Conservation (phyloP, 257 asterid species). For the Solanum etuberosum region DNA sequence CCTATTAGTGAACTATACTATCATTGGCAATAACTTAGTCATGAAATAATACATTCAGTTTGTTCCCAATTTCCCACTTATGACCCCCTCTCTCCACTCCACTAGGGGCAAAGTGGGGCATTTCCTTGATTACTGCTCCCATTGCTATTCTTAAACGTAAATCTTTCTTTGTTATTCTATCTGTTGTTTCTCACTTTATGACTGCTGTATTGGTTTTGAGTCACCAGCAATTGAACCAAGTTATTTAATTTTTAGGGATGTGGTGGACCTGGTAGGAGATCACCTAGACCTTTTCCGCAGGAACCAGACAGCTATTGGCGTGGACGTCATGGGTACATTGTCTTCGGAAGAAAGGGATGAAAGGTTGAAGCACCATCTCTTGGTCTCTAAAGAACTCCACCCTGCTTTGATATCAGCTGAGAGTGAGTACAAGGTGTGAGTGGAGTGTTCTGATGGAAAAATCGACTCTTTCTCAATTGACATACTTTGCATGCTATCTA, state of each 20-base stretch:
- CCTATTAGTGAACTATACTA: not conserved
- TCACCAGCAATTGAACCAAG: conserved; percentile 3
- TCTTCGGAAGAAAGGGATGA: conserved; percentile 99
- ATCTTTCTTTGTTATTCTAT: not conserved
- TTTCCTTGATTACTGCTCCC: not conserved
- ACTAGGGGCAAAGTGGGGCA: not conserved
- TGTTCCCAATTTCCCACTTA: not conserved
- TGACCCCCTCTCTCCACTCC: not conserved
- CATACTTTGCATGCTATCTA: conserved; percentile 12
- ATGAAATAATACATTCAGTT: not conserved
- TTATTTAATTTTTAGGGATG: conserved; percentile 47
- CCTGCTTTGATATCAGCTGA: conserved; percentile 96
- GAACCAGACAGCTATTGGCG: conserved; percentile 82
- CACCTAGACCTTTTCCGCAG: conserved; percentile 92
- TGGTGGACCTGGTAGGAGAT: conserved; percentile 72
- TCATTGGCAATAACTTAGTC: not conserved
- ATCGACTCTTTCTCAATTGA: conserved; percentile 5
- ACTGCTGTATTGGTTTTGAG: not conserved
- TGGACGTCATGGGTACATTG: conserved; percentile 91
- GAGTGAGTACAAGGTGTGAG: conserved; percentile 99
- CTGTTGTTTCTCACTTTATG: not conserved
- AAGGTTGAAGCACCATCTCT: conserved; percentile 81
- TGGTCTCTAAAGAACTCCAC: conserved; percentile 86
- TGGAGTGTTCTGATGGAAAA: conserved; percentile 43
- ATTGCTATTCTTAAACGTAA: not conserved